These are phyloP conservation scores for Thermothielavioides terrestris DNA, from an alignment of 495 filamentous ascomycete species.

Conservation along the genomic window DNA sequence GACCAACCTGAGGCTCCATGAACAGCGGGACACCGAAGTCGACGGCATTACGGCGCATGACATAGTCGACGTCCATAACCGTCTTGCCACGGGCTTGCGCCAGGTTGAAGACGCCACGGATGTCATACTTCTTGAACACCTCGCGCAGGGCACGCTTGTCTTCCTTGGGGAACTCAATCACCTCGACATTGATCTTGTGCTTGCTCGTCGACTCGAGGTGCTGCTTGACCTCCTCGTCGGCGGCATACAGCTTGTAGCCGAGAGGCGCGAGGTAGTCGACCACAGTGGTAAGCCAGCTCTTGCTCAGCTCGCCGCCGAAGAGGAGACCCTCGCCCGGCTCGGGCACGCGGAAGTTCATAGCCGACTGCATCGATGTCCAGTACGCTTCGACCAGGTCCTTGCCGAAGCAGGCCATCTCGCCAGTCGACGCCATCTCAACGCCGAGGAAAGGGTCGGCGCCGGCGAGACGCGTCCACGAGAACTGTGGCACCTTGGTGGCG, in stretches of 20 bases:
- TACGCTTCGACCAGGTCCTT: conserved; percentile 93
- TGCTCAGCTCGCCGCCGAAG: conserved; percentile 74
- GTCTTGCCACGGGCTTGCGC: conserved; percentile 76
- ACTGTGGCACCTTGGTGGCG: conserved; percentile 96
- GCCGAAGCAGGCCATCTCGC: conserved; percentile 97
- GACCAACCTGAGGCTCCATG: conserved; percentile 94
- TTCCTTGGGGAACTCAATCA: conserved; percentile 94
- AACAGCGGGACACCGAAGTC: conserved; percentile 97
- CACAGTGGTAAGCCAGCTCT: conserved; percentile 56
- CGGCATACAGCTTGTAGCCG: conserved; percentile 88
- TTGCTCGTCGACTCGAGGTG: conserved; percentile 66
- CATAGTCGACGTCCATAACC: conserved; percentile 86
- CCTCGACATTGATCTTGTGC: conserved; percentile 61
- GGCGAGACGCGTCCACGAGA: conserved; percentile 97
- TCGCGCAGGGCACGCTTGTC: conserved; percentile 93
- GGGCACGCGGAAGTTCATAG: conserved; percentile 98
- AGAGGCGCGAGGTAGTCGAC: conserved; percentile 80
- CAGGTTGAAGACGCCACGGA: conserved; percentile 92
- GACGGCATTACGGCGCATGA: conserved; percentile 96
- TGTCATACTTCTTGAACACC: conserved; percentile 95
- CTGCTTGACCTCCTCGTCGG: conserved; percentile 67
- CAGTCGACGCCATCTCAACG: conserved; percentile 94
- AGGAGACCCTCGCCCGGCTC: conserved; percentile 89
- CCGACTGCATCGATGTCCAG: conserved; percentile 91
- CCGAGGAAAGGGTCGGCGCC: conserved; percentile 96